Evolutionary conservation across 1,139 yeast genomes (phyloP), one percentile per base, ranked within the genome.

Genomic region (Geotrichum carabidarum): DNA sequence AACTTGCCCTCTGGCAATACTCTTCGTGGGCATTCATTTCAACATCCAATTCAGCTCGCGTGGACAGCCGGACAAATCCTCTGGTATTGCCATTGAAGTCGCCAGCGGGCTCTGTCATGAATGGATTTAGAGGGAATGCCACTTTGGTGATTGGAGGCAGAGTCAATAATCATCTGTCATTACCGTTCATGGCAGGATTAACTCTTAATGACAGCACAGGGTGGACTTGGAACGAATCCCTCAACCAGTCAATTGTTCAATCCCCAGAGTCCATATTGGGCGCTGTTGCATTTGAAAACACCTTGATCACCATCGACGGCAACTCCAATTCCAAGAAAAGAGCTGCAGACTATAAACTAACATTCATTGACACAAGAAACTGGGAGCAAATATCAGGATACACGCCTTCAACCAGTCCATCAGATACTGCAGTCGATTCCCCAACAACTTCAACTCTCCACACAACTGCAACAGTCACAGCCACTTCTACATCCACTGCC

Each of bases 1-100:
- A 82, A 65, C 65, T 81, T 6, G 86, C 86, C 0, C 63, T 80
- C 1, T 82, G 84, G 83, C 80, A 79, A 58, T 78, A 77, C 55
- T 73, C 72, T 50, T 70, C 83, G 1, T 83, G 88, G 88, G 74
- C 82, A 2, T 82, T 80, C 64, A 71, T 72, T 55, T 59, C 71
- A 1, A 66, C 70, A 2, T 62, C 60, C 8, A 65, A 65, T 17
- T 58, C 66, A 34, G 53, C 69, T 8, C 60, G 62, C 1, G 73
- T 81, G 3, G 80, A 78, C 57, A 72, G 84, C 11, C 70, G 86
- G 51, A 72, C 74, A 1, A 65, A 69, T 41, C 72, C 84, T 0
- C 61, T 81, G 56, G 71, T 75, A 1, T 64, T 82, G 12, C 85
- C 85, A 0, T 49, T 69, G 14, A 63, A 50, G 11, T 47, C 54